Base-by-base conservation (phyloP, 169 alveolate species). In the Plasmodium falciparum region DNA sequence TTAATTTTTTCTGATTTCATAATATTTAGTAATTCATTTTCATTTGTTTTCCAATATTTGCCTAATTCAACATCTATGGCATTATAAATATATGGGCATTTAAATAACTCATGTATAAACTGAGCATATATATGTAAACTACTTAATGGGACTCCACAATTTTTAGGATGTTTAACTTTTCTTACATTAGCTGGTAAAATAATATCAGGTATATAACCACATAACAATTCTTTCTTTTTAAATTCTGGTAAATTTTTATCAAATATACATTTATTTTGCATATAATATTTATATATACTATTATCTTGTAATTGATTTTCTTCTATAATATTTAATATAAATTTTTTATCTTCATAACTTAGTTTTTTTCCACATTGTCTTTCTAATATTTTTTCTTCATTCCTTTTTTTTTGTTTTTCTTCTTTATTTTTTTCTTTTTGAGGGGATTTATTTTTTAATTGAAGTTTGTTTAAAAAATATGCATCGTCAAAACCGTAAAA, bases 51-150 rank as follows among this genome's bases (percentile, higher is more conserved):
- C 91, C 91, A 83, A 43, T 83, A 70, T 54, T 83, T 83, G 17
- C 74, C 85, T 50, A 83, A 49, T 83, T 83, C 86, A 12, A 61
- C 91, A 83, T 83, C 91, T 47, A 83, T 83, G 29, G 86, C 91
- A 15, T 58, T 83, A 62, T 83, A 70, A 20, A 83, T 83, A 20
- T 69, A 71, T 39, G 91, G 91, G 11, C 86, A 67, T 15, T 56
- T 69, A 62, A 67, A 43, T 24, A 83, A 24, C 50, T 67, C 91
- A 17, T 83, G 86, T 17, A 83, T 56, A 59, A 47, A 83, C 22
- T 70, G 54, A 39, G 91, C 91, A 70, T 83, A 83, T 7, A 73
- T 71, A 52, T 69, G 63, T 71, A 83, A 61, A 62, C 91, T 69
- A 70, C 85, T 83, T 11, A 70, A 47, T 9, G 85, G 85, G 13